These are phyloP conservation scores for Leptosphaerulina australis DNA, from an alignment of 2,329 filamentous ascomycete genomes.

Conservation along the genomic window DNA sequence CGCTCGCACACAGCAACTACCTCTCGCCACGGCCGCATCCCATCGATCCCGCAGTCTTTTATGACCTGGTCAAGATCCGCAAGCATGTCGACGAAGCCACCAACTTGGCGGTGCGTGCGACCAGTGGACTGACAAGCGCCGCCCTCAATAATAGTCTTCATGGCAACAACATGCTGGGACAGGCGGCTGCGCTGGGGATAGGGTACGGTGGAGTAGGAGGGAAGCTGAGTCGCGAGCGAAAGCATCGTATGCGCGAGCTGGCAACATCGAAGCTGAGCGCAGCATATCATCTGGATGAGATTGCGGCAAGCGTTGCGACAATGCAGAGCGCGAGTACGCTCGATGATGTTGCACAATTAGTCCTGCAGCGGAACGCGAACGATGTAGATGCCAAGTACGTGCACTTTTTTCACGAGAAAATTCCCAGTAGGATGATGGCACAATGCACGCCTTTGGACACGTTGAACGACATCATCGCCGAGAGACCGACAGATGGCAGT, in stretches of 20 bases:
- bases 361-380: constrained; percentile 71
- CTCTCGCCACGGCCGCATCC: constrained; percentile 75
- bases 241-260: constrained; percentile 79
- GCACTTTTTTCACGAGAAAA: constrained; percentile 93
- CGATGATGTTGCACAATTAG: constrained; percentile 75
- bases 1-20: constrained; percentile 79
- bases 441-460: constrained; percentile 71
- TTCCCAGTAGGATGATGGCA: constrained; percentile 74
- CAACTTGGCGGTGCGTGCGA: constrained; percentile 76
- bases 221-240: constrained; percentile 76
- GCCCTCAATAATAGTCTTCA: constrained; percentile 63
- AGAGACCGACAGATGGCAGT: constrained; percentile 67
- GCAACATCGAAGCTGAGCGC: constrained; percentile 77
- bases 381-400: constrained; percentile 82
- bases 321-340: constrained; percentile 82
- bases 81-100: constrained; percentile 80
- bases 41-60: constrained; percentile 80
- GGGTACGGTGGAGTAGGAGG: constrained; percentile 57
- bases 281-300: constrained; percentile 82
- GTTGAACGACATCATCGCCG: constrained; percentile 70
- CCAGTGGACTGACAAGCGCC: constrained; percentile 72
- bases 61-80: constrained; percentile 82
- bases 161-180: constrained; percentile 51
- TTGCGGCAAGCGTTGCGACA: constrained; percentile 79
- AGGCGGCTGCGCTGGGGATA: constrained; percentile 12